Evolutionary conservation across 257 asterid genomes (phyloP), one percentile per base, ranked within the genome.

Genomic region (Petunia secreta): DNA sequence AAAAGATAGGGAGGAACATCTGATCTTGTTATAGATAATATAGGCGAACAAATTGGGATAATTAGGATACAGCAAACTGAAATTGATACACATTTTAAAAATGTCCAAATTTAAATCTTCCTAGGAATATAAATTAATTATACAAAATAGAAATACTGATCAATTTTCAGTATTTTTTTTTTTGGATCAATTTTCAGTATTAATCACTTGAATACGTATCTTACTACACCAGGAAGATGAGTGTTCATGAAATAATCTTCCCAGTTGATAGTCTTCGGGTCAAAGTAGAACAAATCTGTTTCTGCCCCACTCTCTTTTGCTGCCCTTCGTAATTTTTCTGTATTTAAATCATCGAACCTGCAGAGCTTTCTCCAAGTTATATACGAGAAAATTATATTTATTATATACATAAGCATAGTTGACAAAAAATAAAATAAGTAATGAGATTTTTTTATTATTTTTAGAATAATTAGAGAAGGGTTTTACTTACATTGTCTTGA

Each of bases 291-390:
- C 71, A 80, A 38, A 2, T 86, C 85, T 14, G 55, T 74, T 78
- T 91, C 95, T 0, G 7, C 75, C 0, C 74, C 87, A 63, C 82
- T 81, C 71, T 84, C 91, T 80, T 80, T 75, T 50, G 89, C 86
- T 3, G 87, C 90, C 14, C 73, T 82, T 34, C 93, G 88, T 44
- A 94, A 83, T 80, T 81, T 94, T 77, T 90, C 95, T 0, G 90
- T 86, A 86, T 94, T 94, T 89, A 90, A 69, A 62, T 94, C 97
- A 68, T 93, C 98, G n/a, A 78, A 93, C 53, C 98, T 94, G 91
- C 83, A 89, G 43, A 53, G 41, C 38, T 4, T 39, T 11, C 53
- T 25, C 34, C 14, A 9, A 16, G 2, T 55, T 15, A 55, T 1
- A 68, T 16, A 15, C 6, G 2, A 66, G 0, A 16, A 68, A 25